Conservation (phyloP, 805 yeast genomes). For the Tetrapisispora arboricola region DNA sequence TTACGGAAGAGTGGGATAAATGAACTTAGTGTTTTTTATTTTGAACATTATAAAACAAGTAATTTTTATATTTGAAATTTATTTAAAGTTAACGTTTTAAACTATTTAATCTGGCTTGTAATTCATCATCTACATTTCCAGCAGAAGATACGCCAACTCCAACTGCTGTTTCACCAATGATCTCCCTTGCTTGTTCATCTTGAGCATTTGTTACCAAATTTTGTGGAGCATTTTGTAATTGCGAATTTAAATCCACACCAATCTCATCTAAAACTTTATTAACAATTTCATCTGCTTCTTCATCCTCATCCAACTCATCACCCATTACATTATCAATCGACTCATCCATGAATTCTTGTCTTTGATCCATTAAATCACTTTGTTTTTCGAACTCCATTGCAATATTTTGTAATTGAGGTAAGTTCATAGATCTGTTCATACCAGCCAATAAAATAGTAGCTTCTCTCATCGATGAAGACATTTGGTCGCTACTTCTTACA, state of each 20-base stretch:
- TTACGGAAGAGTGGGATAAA: no score
- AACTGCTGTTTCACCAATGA: slow-evolving; percentile 31
- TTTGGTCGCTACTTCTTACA: slow-evolving; percentile 87
- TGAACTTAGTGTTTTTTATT: no score
- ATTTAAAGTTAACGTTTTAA: slow-evolving; percentile 37
- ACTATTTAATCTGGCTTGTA: slow-evolving; percentile 81
- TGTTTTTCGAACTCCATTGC: slow-evolving; percentile 94
- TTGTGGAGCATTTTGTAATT: slow-evolving; percentile 39
- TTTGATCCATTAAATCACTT: slow-evolving; percentile 94
- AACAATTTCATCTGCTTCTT: slow-evolving; percentile 85
- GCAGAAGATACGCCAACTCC: slow-evolving; percentile 7
- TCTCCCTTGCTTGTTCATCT: slow-evolving; percentile 9
- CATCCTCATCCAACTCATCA: slow-evolving; percentile 78
- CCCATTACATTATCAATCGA: slow-evolving; percentile 96
- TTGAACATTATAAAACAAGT: no score
- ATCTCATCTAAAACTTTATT: slow-evolving; percentile 90
- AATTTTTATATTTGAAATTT: not conserved
- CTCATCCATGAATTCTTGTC: slow-evolving; percentile 98
- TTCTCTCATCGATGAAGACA: slow-evolving; percentile 90
- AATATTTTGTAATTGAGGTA: slow-evolving; percentile 78
- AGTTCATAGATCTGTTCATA: slow-evolving; percentile 83
- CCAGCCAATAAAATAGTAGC: slow-evolving; percentile 78
- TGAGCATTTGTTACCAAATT: slow-evolving; percentile 9
- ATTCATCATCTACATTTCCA: slow-evolving; percentile 56
- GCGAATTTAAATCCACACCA: slow-evolving; percentile 67